phyloP scores from a whole-genome alignment of 352 stramenopile species.

The Phytophthora europaea region DNA sequence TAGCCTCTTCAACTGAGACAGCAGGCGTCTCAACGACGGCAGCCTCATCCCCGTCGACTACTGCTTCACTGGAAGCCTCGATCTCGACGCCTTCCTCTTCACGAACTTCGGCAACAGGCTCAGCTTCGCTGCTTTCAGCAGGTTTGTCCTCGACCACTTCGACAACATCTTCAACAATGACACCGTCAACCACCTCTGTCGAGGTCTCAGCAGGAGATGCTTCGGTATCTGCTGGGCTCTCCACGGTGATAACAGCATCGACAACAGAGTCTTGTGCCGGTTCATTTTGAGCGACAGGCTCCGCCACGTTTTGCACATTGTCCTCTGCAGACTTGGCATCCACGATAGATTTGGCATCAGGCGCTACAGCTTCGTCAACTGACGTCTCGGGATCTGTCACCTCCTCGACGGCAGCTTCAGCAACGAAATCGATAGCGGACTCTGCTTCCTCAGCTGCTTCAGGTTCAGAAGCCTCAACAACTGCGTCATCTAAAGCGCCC shows the following conservation, averaged over 20 bases:
- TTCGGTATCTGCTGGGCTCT: neutral
- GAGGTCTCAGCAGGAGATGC: no score
- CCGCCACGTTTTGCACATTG: no score
- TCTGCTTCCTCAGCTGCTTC: neutral
- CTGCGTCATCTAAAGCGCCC: neutral
- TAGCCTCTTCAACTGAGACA: constrained; percentile 1
- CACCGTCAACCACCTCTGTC: neutral
- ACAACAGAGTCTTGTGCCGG: neutral
- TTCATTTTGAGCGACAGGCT: neutral
- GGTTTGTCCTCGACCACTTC: neutral
- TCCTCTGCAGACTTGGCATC: no score
- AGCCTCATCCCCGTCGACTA: neutral
- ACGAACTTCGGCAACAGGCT: no score
- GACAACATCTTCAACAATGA: neutral
- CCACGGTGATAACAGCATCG: neutral
- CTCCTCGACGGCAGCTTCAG: no score
- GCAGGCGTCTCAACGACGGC: neutral
- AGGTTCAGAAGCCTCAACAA: neutral
- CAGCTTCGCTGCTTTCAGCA: neutral
- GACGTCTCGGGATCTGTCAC: no score
- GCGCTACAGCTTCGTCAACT: no score
- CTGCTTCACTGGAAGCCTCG: neutral
- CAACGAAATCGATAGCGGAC: neutral
- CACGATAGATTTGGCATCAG: no score
- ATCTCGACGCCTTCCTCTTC: neutral